These are phyloP conservation scores for Passalora sequoiae DNA, from an alignment of 2,329 filamentous ascomycete species.

Conservation along the genomic window DNA sequence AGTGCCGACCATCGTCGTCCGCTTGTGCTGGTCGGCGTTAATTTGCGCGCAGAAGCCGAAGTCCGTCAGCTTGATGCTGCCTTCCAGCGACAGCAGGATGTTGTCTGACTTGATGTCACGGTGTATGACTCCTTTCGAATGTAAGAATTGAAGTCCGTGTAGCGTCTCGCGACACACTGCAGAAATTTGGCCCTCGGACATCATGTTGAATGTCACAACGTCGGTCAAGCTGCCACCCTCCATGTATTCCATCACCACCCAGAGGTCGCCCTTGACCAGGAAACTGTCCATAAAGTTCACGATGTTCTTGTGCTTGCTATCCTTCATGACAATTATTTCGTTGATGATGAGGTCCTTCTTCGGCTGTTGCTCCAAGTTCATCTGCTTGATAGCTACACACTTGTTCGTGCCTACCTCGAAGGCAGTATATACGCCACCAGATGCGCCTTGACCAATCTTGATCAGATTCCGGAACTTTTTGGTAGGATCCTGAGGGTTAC, in stretches of 20 bases:
- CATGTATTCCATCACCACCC: conserved; percentile 99
- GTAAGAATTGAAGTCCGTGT: conserved; percentile 85
- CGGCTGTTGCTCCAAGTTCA: conserved; percentile 97
- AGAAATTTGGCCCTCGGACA: conserved; percentile 96
- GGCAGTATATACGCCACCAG: conserved; percentile 89
- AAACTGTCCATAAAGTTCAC: conserved; percentile 99
- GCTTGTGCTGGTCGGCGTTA: conserved; percentile 93
- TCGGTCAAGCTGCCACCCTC: conserved; percentile 96
- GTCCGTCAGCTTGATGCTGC: conserved; percentile 96
- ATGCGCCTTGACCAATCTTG: conserved; percentile 97
- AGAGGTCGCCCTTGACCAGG: conserved; percentile 80
- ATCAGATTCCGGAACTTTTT: conserved; percentile 80
- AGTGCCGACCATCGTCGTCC: conserved; percentile 97
- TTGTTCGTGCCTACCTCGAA: conserved; percentile 78
- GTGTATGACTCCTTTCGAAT: conserved; percentile 97
- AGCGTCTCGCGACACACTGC: conserved; percentile 92
- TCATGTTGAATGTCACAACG: conserved; percentile 98
- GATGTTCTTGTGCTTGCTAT: conserved; percentile 96
- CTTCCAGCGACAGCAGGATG: conserved; percentile 86
- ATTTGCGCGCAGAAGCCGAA: conserved; percentile 99
- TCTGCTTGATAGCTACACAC: conserved; percentile 97
- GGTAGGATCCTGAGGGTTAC: conserved; percentile 81
- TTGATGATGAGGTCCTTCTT: conserved; percentile 99
- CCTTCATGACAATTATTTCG: conserved; percentile 98
- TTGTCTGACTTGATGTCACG: conserved; percentile 99